Evolutionary conservation across 2,329 filamentous ascomycete genomes (phyloP).

Genomic region (Hawksworthiomyces lignivorus): DNA sequence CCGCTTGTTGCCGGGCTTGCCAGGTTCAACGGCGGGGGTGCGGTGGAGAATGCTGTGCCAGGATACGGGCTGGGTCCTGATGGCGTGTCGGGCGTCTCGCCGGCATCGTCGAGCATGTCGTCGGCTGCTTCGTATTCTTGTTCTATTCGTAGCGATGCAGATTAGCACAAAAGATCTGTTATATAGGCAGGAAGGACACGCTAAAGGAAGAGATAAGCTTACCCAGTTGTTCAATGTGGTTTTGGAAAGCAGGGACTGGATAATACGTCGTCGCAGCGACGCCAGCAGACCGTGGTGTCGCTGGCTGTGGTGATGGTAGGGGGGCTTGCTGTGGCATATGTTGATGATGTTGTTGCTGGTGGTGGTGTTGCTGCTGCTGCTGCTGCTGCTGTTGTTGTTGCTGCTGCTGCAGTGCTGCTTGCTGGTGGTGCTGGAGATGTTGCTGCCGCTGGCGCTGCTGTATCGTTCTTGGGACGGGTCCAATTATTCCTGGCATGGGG

Average conservation of each 20-base stretch:
- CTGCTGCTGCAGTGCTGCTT: constrained; percentile 17
- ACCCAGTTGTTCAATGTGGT: constrained; percentile 93
- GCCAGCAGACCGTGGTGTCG: constrained; percentile 22
- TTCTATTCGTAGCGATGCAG: constrained; percentile 67
- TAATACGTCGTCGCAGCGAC: constrained; percentile 56
- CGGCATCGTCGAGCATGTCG: constrained; percentile 80
- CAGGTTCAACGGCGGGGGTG: constrained; percentile 33
- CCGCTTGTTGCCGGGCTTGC: constrained; percentile 25
- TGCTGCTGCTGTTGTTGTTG: constrained; percentile 28
- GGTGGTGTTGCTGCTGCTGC: constrained; percentile 27
- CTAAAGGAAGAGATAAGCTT: constrained; percentile 52
- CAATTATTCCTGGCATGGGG: constrained; percentile 14
- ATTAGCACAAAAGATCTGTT: constrained; percentile 60
- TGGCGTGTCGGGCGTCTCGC: constrained; percentile 54
- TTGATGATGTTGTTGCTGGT: constrained; percentile 21
- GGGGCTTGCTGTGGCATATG: constrained; percentile 22
- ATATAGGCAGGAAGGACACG: constrained; percentile 32
- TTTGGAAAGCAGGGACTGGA: constrained; percentile 74
- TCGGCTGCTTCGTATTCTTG: constrained; percentile 92
- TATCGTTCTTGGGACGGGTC: constrained; percentile 10
- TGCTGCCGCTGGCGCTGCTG: constrained; percentile 18
- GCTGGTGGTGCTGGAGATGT: constrained; percentile 8
- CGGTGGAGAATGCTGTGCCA: constrained; percentile 41
- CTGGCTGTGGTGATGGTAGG: constrained; percentile 13
- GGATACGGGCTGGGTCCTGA: constrained; percentile 59